Conservation (phyloP, 352 stramenopile species). For the Phytopythium boreale region DNA sequence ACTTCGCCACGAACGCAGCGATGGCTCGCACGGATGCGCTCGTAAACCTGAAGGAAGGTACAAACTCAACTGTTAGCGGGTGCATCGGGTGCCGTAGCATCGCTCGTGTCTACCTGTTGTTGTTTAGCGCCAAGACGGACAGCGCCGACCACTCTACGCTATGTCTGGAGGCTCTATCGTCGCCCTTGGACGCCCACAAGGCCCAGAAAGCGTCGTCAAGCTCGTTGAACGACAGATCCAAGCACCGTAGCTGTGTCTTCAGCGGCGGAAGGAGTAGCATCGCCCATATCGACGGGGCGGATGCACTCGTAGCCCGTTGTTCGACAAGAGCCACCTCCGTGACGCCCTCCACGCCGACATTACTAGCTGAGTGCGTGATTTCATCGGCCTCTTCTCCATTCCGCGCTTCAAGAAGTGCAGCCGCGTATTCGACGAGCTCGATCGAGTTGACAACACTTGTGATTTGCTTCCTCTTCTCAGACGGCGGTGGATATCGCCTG, state of each 20-base stretch:
- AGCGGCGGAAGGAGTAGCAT: not conserved
- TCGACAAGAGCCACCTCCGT: not conserved
- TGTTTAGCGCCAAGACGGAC: constrained; percentile 37
- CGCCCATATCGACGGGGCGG: not conserved
- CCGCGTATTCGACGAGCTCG: not conserved
- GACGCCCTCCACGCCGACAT: not conserved
- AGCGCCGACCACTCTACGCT: constrained; percentile 19
- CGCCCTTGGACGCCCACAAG: not conserved
- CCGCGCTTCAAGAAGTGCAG: not conserved
- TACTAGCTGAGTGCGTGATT: not conserved
- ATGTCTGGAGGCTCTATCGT: not conserved
- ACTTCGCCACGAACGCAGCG: constrained; percentile 23
- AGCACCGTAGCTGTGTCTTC: constrained; percentile 10
- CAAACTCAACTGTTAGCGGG: not conserved
- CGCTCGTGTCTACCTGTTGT: constrained; percentile 37
- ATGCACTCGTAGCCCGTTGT: not conserved
- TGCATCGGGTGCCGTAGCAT: not conserved
- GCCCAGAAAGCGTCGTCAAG: constrained; percentile 38
- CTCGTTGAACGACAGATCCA: constrained; percentile 61
- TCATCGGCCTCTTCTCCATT: not conserved
- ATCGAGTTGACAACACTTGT: not conserved
- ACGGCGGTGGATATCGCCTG: no score
- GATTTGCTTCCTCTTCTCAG: not conserved
- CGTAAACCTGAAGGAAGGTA: constrained; percentile 26
- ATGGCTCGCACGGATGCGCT: constrained; percentile 17